These are phyloP conservation scores for Gardenia jasminoides DNA, from an alignment of 257 asterid genomes.

Conservation along the genomic window DNA sequence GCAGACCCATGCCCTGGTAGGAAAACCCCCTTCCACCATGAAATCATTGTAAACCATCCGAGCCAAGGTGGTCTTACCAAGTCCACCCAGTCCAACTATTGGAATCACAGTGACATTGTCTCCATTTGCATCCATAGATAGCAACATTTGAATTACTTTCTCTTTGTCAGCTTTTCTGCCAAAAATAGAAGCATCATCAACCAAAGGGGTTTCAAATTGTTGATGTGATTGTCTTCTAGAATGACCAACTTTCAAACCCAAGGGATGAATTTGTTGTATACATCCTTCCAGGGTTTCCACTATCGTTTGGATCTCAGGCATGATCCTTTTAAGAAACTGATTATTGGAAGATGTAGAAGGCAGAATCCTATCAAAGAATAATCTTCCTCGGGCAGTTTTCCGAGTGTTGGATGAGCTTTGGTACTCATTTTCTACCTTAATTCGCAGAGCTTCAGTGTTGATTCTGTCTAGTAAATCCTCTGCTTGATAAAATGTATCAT, in stretches of 20 bases:
- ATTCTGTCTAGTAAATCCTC: slow-evolving; percentile 22
- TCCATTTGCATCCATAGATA: not conserved
- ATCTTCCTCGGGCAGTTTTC: not conserved
- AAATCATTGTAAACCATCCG: slow-evolving; percentile 45
- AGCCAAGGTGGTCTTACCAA: slow-evolving; percentile 30
- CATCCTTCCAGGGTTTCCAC: slow-evolving; percentile 4
- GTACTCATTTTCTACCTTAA: slow-evolving; percentile 9
- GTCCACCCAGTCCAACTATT: slow-evolving; percentile 26
- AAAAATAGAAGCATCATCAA: slow-evolving; percentile 6
- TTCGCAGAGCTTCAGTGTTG: slow-evolving; percentile 18
- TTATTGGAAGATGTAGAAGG: not conserved
- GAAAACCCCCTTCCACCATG: slow-evolving; percentile 29
- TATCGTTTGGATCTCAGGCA: slow-evolving; percentile 8
- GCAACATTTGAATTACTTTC: slow-evolving; percentile 3
- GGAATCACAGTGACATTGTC: not conserved
- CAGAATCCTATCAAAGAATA: too few relatives aligned
- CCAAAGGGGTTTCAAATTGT: slow-evolving; percentile 16
- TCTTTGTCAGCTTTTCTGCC: slow-evolving; percentile 15
- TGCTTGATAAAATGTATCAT: not conserved
- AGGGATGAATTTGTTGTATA: not conserved
- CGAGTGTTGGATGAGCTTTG: not conserved
- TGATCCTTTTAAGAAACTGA: not conserved
- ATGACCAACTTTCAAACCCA: not conserved
- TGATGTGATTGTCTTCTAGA: not conserved
- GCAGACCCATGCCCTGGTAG: slow-evolving; percentile 47